Conservation (phyloP, 164 flowering plant species). For the Aristolochia contorta region DNA sequence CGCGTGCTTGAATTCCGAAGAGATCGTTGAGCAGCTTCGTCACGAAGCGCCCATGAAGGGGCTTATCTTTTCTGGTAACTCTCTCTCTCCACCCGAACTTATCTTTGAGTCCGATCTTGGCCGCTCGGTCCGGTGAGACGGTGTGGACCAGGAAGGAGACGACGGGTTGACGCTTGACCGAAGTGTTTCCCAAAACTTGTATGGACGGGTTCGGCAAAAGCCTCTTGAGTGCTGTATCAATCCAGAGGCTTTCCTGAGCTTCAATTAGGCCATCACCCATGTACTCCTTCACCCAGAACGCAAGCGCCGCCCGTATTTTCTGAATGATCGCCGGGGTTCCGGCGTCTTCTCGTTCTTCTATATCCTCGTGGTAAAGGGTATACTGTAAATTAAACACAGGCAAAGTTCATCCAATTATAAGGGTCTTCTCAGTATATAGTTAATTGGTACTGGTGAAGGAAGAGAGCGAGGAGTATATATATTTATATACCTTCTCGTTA, state of each 20-base stretch:
- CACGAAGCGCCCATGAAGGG: constrained; percentile 66
- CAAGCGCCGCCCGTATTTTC: constrained; percentile 56
- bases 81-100: constrained; percentile 35
- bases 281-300: constrained; percentile 83
- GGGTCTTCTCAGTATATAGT: too few relatives aligned
- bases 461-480: too few relatives aligned
- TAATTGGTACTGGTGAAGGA: too few relatives aligned
- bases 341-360: constrained; percentile 77
- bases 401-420: too few relatives aligned
- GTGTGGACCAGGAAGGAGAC: constrained; percentile 62
- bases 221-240: constrained; percentile 43
- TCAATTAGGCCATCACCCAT: constrained; percentile 49
- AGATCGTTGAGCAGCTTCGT: constrained; percentile 73
- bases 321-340: constrained; percentile 78
- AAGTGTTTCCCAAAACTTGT: constrained; percentile 48
- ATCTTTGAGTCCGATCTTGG: not conserved
- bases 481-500: constrained; percentile 46
- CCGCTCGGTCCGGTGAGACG: constrained; percentile 9
- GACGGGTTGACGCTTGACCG: constrained; percentile 43
- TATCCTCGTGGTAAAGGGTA: constrained; percentile 53
- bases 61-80: constrained; percentile 41
- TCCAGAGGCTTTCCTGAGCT: constrained; percentile 27
- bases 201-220: constrained; percentile 49
- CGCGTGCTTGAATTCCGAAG: constrained; percentile 85
- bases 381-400: constrained; percentile 26